A percentile compares a stretch with the other conserved stretches of the same genome.
Evolutionary conservation across 2,329 filamentous ascomycete species (phyloP).

Genomic region (Thielaviopsis punctulata): DNA sequence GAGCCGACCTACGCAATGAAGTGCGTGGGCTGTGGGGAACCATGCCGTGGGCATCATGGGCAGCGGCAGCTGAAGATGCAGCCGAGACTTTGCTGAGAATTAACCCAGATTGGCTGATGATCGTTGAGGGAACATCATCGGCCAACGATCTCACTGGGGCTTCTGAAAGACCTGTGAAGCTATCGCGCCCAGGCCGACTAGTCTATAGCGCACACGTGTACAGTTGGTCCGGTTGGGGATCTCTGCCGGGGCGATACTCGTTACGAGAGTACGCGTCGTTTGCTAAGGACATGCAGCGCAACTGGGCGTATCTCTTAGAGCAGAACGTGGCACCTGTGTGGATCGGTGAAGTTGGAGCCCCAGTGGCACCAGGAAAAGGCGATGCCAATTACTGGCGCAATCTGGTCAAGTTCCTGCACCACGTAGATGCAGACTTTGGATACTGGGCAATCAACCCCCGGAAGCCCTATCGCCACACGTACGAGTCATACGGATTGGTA

Average conservation of each 20-base stretch:
- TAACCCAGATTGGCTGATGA: constrained; percentile 46
- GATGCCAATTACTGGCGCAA: constrained; percentile 50
- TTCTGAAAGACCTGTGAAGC: constrained; percentile 34
- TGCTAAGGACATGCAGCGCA: constrained; percentile 40
- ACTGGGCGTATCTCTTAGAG: constrained; percentile 46
- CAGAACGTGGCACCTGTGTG: constrained; percentile 37
- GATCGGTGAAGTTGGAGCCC: constrained; percentile 50
- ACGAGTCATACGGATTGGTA: constrained; percentile 44
- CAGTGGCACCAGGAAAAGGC: constrained; percentile 32
- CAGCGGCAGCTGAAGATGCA: constrained; percentile 43
- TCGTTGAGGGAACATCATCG: constrained; percentile 51
- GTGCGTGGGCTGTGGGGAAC: constrained; percentile 52
- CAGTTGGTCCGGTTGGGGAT: constrained; percentile 53
- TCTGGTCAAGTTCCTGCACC: constrained; percentile 39
- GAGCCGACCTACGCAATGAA: constrained; percentile 51
- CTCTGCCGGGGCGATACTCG: constrained; percentile 39
- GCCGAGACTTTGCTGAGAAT: constrained; percentile 42
- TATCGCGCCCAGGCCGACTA: constrained; percentile 36
- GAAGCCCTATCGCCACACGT: constrained; percentile 39
- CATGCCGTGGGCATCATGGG: constrained; percentile 49
- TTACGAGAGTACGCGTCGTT: constrained; percentile 46
- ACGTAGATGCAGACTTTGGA: constrained; percentile 45
- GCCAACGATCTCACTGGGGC: constrained; percentile 47
- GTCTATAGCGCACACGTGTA: constrained; percentile 56
- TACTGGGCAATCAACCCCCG: constrained; percentile 55